These are phyloP conservation scores for Biancaea sappan DNA, from an alignment of 306 rosid species.

Conservation along the genomic window DNA sequence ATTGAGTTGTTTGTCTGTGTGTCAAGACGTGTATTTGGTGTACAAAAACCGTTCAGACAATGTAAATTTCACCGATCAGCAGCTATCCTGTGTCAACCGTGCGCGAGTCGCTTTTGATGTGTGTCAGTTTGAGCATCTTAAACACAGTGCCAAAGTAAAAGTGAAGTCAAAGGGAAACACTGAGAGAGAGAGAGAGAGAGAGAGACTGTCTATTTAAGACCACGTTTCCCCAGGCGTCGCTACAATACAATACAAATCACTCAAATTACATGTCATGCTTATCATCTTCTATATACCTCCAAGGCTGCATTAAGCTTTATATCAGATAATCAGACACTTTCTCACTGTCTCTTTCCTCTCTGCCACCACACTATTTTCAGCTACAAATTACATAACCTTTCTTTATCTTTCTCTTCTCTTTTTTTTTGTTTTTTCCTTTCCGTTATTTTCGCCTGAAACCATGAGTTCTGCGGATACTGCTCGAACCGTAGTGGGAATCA, in stretches of 20 bases:
- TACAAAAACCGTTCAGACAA: no score
- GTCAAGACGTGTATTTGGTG: no score
- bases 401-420: not conserved
- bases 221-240: conserved; percentile 29
- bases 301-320: not conserved
- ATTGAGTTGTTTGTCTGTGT: no score
- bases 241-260: not conserved
- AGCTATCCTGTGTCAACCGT: no score
- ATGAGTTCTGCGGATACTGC: conserved; percentile 63
- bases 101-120: not conserved
- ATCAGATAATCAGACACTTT: not conserved
- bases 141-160: conserved; percentile 41
- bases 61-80: no score
- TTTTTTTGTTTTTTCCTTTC: not conserved
- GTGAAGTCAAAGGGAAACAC: not conserved
- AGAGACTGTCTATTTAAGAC: conserved; percentile 2
- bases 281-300: conserved; percentile 36
- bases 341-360: not conserved
- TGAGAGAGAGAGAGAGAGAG: no score
- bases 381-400: not conserved
- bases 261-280: conserved; percentile 46
- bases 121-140: conserved; percentile 34
- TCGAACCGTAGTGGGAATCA: conserved; percentile 59
- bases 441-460: not conserved
- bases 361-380: not conserved